Base-by-base conservation (phyloP, 352 stramenopile genomes). In the Globisporangium abappressorium region DNA sequence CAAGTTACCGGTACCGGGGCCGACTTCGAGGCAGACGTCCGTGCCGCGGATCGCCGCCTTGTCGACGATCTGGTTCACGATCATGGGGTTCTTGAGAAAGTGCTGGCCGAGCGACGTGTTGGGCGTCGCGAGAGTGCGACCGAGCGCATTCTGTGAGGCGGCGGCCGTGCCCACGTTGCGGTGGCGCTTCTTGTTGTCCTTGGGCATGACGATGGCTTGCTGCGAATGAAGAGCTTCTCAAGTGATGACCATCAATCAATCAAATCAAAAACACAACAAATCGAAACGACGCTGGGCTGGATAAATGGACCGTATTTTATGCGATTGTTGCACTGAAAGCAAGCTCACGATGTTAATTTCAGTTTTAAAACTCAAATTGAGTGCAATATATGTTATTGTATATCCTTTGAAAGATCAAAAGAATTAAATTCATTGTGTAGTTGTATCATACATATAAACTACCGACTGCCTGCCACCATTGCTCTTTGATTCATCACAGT, bases 31-130 rank as follows among this genome's bases (percentile, higher is more conserved):
- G 66, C 98, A 97, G 22, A 97, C 92, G 78, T 99, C 97, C 11
- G 96, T 98, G 71, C 91, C 79, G 71, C 97, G 96, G 60, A 99
- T 95, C 14, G 82, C 94, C 9, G 97, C 91, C 70, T 99, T 99
- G 66, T 96, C 87, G 61, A 99, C 96, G 67, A 99, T 99, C 65
- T 93, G 85, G 46, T 85, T 92, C 55, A 99, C 96, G 59, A 99
- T 98, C 71, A 97, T 98, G 51, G 96, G 95, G 80, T 99, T 99
- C 76, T 99, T 99, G 53, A 99, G 87, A 71, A 99, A 99, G 81
- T 99, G 97, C 90, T 99, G 98, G 36, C 98, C 98, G 33, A 99
- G 80, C 20, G 91, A 96, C 30, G 95, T 99, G 80, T 99, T 99
- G 70, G 96, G 93, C 64, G 95, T 94, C 70, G 98, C 94, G n/a